Evolutionary conservation across 2,329 filamentous ascomycete species (phyloP).

Genomic region (Coniochaeta hoffmannii): DNA sequence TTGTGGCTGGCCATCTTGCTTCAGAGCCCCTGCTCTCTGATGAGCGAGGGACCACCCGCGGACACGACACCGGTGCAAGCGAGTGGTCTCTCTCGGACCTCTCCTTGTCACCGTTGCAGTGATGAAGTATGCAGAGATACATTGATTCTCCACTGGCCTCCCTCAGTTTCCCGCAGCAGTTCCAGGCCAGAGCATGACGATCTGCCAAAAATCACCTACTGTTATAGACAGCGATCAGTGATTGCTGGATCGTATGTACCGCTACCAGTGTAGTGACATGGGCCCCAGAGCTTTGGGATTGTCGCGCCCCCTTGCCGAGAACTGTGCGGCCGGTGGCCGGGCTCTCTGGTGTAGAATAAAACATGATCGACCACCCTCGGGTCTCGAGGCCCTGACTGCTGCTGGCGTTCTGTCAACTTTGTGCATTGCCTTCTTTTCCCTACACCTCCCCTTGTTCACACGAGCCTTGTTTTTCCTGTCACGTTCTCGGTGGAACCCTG

Average conservation of each 20-base stretch:
- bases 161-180: not conserved
- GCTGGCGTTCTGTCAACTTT: not conserved
- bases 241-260: not conserved
- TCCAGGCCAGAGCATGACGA: not conserved
- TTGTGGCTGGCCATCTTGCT: not conserved
- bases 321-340: not conserved
- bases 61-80: not conserved
- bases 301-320: not conserved
- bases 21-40: not conserved
- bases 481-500: not conserved
- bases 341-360: not conserved
- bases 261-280: not conserved
- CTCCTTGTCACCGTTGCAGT: not conserved
- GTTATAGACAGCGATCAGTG: no score
- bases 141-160: not conserved
- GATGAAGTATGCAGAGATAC: constrained; percentile 1
- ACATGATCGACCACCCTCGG: not conserved
- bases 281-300: not conserved
- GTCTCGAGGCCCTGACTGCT: not conserved
- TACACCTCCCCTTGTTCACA: not conserved
- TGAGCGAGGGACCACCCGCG: not conserved
- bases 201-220: not conserved
- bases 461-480: not conserved
- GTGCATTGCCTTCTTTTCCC: not conserved
- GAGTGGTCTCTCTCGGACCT: constrained; percentile 1